Conservation (phyloP, 1,284 basidiomycete species). For the Moesziomyces aphidis region DNA sequence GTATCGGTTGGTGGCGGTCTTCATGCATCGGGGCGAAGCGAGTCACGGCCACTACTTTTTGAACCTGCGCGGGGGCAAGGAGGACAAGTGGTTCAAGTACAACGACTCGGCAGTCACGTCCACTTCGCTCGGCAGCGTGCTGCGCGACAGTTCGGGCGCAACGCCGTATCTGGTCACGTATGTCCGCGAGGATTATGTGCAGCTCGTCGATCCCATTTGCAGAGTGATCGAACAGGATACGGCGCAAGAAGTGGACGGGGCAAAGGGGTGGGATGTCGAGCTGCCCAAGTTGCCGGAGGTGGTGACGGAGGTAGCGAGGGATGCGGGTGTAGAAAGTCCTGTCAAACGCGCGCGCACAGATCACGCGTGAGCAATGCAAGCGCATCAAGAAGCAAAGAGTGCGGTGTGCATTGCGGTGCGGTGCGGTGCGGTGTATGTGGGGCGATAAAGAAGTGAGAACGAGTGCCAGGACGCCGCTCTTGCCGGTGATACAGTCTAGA, state of each 20-base stretch:
- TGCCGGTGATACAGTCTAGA: no score
- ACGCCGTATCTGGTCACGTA: constrained; percentile 66
- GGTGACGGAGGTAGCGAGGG: constrained; percentile 2
- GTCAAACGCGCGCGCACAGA: constrained; percentile 46
- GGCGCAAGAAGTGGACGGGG: neutral
- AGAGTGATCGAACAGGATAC: constrained; percentile 21
- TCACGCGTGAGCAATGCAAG: constrained; percentile 6
- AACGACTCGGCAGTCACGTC: constrained; percentile 57
- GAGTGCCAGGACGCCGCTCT: no score
- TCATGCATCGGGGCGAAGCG: constrained; percentile 81
- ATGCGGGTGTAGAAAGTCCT: constrained; percentile 26
- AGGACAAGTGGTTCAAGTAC: constrained; percentile 60
- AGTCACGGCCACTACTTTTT: constrained; percentile 66
- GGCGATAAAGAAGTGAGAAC: no score
- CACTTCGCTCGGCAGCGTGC: constrained; percentile 46
- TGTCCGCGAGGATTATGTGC: constrained; percentile 49
- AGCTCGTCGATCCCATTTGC: constrained; percentile 45
- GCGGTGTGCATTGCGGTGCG: no score
- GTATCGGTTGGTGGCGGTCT: constrained; percentile 94
- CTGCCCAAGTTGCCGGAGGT: constrained; percentile 2
- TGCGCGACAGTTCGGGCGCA: constrained; percentile 60
- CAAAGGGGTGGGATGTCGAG: constrained; percentile 1
- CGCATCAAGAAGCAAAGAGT: no score
- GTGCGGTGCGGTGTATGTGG: no score
- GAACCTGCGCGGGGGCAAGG: constrained; percentile 45